Base-by-base conservation (phyloP, 805 yeast species). In the Millerozyma acaciae region DNA sequence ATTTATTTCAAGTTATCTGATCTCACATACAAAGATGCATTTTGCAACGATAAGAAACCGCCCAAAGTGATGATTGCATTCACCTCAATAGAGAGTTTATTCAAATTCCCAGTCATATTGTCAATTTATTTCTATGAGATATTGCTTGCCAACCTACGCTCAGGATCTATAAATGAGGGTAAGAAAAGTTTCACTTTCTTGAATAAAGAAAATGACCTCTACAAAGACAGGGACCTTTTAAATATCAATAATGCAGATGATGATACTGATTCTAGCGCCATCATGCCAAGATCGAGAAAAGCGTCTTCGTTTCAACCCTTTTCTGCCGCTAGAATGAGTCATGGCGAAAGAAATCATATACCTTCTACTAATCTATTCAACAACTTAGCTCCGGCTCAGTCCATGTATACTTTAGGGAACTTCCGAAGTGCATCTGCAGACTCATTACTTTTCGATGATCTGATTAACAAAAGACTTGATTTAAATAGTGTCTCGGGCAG, bases 341-440 rank as follows among this genome's bases (percentile, higher is more conserved):
- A 44, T 33, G 39, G 40, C 27, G 48, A 38, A 3, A 45, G 45
- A n/a, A 34, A 22, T 21, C n/a, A 30, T 13, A 28, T 29, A 15
- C 9, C 28, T 14, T 30, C 18, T 16, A 28, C 26, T 15, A 19
- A 28, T 28, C 22, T 28, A 12, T 28, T 28, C 10, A 29, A 32
- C 16, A 35, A 36, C 19, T 39, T 60, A 14, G 38, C 40, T 2
- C 63, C 59, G 6, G 51, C 51, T 16, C 53, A 52, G 29, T 61
- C 67, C 5, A 55, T 59, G 9, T 49, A 55, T 18, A 62, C 68
- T 1, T 38, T 63, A 23, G 57, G 57, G 3, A 60, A 59, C 30
- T 51, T 60, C 31, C 50, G 61, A 23, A 60, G 63, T 23, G 67
- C 65, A 26, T 63, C 66, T 33, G 60, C 64, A 24, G 70, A 63